These are phyloP conservation scores for Blepharisma japonicum DNA, from an alignment of 73 alveolate genomes.

Conservation along the genomic window DNA sequence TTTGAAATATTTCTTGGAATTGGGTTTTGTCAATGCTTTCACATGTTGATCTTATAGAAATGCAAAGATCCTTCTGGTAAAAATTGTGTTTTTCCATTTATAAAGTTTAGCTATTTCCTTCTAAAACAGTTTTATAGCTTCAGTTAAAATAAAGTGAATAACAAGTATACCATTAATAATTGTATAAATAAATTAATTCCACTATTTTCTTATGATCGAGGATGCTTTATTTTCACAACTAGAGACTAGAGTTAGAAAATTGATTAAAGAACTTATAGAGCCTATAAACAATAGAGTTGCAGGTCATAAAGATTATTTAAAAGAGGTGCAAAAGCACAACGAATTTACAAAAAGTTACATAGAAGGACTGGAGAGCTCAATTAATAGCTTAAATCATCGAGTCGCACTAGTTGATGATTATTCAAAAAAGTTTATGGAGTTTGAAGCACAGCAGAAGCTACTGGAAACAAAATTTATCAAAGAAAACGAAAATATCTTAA, in stretches of 20 bases:
- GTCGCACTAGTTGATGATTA: conserved; percentile 5
- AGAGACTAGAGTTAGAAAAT: neutral
- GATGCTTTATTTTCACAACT: neutral
- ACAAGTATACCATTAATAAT: too few species aligned
- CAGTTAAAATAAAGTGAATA: too few species aligned
- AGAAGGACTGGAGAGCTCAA: neutral
- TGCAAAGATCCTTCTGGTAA: too few species aligned
- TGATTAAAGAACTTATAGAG: neutral
- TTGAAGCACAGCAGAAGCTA: neutral
- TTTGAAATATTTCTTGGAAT: too few species aligned
- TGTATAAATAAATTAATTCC: too few species aligned
- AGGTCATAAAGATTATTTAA: neutral
- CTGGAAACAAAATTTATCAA: conserved; percentile 20
- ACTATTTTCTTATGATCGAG: too few species aligned
- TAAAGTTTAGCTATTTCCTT: too few species aligned
- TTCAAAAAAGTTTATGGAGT: conserved; percentile 1
- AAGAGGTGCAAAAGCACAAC: neutral
- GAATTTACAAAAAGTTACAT: neutral
- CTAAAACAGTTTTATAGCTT: too few species aligned
- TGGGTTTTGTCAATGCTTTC: too few species aligned
- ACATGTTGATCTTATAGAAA: too few species aligned
- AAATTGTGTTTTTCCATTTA: too few species aligned
- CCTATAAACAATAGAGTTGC: conserved; percentile 11
- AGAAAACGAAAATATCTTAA: neutral
- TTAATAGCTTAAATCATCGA: neutral